Base-by-base conservation (phyloP, 768 basidiomycete genomes). In the Boletus rex-veris region DNA sequence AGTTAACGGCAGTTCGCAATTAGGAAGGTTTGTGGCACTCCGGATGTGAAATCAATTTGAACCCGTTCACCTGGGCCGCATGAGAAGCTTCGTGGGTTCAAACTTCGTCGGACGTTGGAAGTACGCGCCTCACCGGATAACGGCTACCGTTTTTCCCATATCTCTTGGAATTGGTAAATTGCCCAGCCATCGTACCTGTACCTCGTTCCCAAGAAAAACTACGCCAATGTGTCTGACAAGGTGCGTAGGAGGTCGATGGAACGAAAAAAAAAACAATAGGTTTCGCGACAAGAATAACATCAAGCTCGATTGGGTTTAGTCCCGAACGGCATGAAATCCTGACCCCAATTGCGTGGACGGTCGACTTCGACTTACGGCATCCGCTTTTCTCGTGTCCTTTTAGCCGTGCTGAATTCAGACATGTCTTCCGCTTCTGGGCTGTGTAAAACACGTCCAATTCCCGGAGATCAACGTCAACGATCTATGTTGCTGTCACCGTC, bases 361-460 rank as follows among this genome's bases (percentile, higher is more conserved):
- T 45, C 49, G 58, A 39, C 71, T 71, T 70, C 71, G 69, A 71
- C 59, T 70, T 69, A 70, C 69, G 69, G 53, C 53, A 70, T 54
- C 69, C 71, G 69, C 48, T 61, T 63, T 71, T 70, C 56, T 62
- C 71, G 69, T 71, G 71, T 71, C 62, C 63, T 71, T 64, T 57
- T 54, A 51, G 24, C 62, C 55, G 54, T 46, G 19, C 65, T 56
- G 15, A 46, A 55, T 71, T 42, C n/a, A 55, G 59, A 14, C 53
- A 42, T 16, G 21, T 40, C 54, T 54, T 58, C 58, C 56, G 39
- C 39, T 50, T 57, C 55, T 53, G 37, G 62, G 67, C 58, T 53
- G 58, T 68, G 67, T 48, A 50, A 57, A 58, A 51, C 54, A 49
- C 61, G 18, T 60, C 58, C 47, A 65, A 64, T 58, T 58, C 36